phyloP scores from a whole-genome alignment of 768 basidiomycete genomes.

The Mycena vulgaris region DNA sequence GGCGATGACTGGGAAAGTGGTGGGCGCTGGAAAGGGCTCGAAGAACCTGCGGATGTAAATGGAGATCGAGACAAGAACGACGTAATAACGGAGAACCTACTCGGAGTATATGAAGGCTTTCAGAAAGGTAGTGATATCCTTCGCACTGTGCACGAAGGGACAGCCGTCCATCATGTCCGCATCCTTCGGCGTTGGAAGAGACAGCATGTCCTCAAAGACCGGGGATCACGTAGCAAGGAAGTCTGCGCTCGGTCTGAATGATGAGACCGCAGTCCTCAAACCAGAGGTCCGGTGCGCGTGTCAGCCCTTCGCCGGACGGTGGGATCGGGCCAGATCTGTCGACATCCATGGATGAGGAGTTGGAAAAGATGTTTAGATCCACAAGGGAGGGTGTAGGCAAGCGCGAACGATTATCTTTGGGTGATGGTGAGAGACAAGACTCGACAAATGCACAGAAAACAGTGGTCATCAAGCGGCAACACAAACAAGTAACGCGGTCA shows the following conservation, averaged over 20 bases:
- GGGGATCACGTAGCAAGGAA: slow-evolving; percentile 16
- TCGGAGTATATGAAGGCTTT: slow-evolving; percentile 14
- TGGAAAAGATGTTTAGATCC: too few relatives aligned
- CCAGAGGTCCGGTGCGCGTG: slow-evolving; percentile 10
- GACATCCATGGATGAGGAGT: too few relatives aligned
- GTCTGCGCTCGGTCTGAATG: slow-evolving; percentile 26
- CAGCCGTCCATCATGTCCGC: slow-evolving; percentile 25
- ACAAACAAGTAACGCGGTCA: too few relatives aligned
- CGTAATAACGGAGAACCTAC: background rate
- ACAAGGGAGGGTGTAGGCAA: too few relatives aligned
- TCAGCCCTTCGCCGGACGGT: background rate
- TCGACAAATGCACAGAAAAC: too few relatives aligned
- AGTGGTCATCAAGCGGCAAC: too few relatives aligned
- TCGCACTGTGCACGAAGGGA: slow-evolving; percentile 24
- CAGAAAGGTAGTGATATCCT: slow-evolving; percentile 5
- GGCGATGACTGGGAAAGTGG: background rate
- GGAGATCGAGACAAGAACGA: background rate
- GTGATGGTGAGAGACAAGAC: too few relatives aligned
- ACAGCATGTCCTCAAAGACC: slow-evolving; percentile 24
- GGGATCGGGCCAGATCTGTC: too few relatives aligned
- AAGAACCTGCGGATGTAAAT: slow-evolving; percentile 2
- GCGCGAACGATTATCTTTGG: too few relatives aligned
- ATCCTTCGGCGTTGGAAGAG: slow-evolving; percentile 8
- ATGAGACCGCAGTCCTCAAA: slow-evolving; percentile 16
- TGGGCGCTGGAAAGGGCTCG: background rate